Conservation (phyloP, 192 early-diverging fungal species). For the Phlyctochytrium arcticum region DNA sequence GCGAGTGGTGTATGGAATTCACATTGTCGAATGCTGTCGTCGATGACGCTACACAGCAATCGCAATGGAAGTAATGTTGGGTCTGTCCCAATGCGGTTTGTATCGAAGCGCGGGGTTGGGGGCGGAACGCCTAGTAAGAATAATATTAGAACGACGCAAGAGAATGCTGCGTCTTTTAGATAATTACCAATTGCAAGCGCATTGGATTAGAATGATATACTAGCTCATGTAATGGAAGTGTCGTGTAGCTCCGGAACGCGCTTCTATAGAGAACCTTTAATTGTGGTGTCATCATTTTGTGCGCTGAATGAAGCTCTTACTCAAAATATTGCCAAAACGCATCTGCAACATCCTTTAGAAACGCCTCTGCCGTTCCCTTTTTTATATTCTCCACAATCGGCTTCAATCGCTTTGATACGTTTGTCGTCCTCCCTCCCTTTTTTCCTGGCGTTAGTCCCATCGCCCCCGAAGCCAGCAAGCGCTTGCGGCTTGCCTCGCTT, state of each 20-base stretch:
- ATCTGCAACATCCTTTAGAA: conserved; percentile 28
- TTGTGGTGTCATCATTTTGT: not conserved
- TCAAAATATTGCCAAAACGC: conserved; percentile 36
- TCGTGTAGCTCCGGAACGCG: conserved; percentile 54
- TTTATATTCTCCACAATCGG: conserved; percentile 28
- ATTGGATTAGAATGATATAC: conserved; percentile 71
- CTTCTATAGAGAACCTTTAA: conserved; percentile 9
- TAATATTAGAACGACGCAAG: too few relatives aligned
- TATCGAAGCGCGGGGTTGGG: conserved; percentile 77
- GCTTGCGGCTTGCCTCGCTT: too few relatives aligned
- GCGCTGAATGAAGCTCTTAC: conserved; percentile 29
- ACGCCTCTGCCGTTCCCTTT: conserved; percentile 19
- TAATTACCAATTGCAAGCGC: conserved; percentile 70
- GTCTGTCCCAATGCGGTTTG: conserved; percentile 81
- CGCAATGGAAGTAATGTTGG: conserved; percentile 73
- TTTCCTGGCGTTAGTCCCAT: too few relatives aligned
- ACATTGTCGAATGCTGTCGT: conserved; percentile 13
- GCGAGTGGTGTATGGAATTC: conserved; percentile 51
- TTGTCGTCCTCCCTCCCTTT: not conserved
- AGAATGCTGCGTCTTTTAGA: not conserved
- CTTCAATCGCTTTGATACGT: conserved; percentile 13
- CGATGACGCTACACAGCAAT: conserved; percentile 58
- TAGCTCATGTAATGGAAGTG: conserved; percentile 67
- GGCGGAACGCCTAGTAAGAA: conserved; percentile 65
- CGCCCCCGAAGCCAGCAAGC: too few relatives aligned